Evolutionary conservation across 2,329 filamentous ascomycete genomes (phyloP).

Genomic region (Neonectria faginata): DNA sequence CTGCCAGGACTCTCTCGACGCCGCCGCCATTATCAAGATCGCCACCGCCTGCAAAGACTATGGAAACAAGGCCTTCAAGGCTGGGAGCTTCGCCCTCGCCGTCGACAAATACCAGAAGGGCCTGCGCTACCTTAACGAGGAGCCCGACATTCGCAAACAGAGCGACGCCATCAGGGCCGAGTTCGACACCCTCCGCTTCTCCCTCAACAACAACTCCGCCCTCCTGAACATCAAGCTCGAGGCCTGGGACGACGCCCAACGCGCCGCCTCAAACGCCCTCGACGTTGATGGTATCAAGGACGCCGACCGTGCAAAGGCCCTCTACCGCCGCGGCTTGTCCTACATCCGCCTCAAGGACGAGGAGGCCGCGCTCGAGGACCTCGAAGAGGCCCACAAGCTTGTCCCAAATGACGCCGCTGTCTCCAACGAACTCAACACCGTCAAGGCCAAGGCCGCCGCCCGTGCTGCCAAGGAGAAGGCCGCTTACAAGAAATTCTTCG

Average conservation of each 20-base stretch:
- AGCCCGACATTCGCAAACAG: conserved; percentile 79
- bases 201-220: conserved; percentile 88
- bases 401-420: conserved; percentile 82
- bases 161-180: conserved; percentile 73
- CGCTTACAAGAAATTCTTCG: conserved; percentile 92
- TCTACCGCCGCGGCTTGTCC: conserved; percentile 86
- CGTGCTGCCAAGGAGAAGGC: conserved; percentile 90
- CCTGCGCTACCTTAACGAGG: conserved; percentile 88
- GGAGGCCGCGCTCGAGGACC: conserved; percentile 79
- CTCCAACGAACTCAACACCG: conserved; percentile 77
- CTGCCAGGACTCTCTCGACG: conserved; percentile 71
- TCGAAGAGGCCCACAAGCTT: conserved; percentile 80
- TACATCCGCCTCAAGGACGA: conserved; percentile 83
- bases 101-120: conserved; percentile 96
- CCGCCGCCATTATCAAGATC: conserved; percentile 79
- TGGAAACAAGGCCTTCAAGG: conserved; percentile 94
- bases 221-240: conserved; percentile 86
- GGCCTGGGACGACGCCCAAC: conserved; percentile 76
- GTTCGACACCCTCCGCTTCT: conserved; percentile 81
- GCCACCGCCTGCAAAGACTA: conserved; percentile 88
- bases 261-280: conserved; percentile 79
- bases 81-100: conserved; percentile 74
- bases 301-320: conserved; percentile 87
- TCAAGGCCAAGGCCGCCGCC: conserved; percentile 81
- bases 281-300: conserved; percentile 74